Conservation (phyloP, 1,284 basidiomycete genomes). For the Puccinia polysora region DNA sequence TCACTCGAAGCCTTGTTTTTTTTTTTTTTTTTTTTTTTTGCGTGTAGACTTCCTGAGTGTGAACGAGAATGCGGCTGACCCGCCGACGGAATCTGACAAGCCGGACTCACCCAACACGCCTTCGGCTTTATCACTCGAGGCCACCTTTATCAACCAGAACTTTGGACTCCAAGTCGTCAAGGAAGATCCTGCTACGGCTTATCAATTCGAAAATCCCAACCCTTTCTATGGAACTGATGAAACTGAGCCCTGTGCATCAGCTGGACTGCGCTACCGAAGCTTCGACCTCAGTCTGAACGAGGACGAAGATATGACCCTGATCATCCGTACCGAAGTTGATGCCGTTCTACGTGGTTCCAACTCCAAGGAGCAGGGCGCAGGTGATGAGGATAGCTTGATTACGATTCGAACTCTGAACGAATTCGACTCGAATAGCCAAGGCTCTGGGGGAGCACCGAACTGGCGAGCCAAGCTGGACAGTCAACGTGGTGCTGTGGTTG, state of each 20-base stretch:
- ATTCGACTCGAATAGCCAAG: constrained; percentile 86
- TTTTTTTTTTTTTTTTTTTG: neutral
- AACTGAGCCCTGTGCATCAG: constrained; percentile 88
- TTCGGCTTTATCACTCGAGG: constrained; percentile 88
- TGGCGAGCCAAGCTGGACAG: constrained; percentile 95
- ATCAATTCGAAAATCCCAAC: constrained; percentile 77
- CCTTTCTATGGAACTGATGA: constrained; percentile 93
- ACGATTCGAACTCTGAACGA: constrained; percentile 96
- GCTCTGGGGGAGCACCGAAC: constrained; percentile 87
- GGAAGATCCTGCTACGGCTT: constrained; percentile 60
- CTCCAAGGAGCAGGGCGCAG: constrained; percentile 55
- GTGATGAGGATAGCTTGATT: constrained; percentile 58
- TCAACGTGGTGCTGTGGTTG: constrained; percentile 94
- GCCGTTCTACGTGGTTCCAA: constrained; percentile 66
- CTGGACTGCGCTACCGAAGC: constrained; percentile 91
- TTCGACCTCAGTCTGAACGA: constrained; percentile 87
- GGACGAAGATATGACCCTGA: constrained; percentile 83
- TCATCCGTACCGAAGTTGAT: constrained; percentile 94
- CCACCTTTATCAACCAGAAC: constrained; percentile 98
- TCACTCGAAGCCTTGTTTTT: neutral
- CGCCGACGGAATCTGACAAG: constrained; percentile 77
- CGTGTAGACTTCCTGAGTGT: constrained; percentile 81
- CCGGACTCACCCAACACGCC: constrained; percentile 87
- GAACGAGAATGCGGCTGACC: constrained; percentile 96
- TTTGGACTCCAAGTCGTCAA: constrained; percentile 93